These are phyloP conservation scores for Penicillium verrucosum DNA, from an alignment of 2,329 filamentous ascomycete genomes.

Conservation along the genomic window DNA sequence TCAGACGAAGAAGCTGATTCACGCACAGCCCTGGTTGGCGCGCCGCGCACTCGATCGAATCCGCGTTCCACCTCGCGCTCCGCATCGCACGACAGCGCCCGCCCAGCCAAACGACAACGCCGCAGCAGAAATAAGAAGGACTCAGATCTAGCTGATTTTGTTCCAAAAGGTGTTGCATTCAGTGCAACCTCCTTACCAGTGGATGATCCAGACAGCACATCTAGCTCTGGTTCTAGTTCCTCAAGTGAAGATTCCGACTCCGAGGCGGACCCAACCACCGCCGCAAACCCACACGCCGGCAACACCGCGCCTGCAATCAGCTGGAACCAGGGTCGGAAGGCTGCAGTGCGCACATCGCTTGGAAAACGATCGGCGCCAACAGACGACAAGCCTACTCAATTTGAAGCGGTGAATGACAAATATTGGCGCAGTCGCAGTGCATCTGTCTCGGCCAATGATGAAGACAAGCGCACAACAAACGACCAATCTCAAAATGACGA, in stretches of 20 bases:
- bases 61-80: constrained; percentile 22
- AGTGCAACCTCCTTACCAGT: constrained; percentile 32
- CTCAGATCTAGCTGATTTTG: constrained; percentile 35
- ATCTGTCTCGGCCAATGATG: constrained; percentile 22
- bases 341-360: constrained; percentile 44
- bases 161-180: constrained; percentile 38
- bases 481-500: neutral
- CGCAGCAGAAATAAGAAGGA: constrained; percentile 23
- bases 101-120: constrained; percentile 29
- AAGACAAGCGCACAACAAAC: neutral
- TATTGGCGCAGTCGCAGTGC: constrained; percentile 40
- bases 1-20: constrained; percentile 44
- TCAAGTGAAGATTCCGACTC: constrained; percentile 3
- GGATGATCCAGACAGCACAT: constrained; percentile 34
- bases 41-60: constrained; percentile 33
- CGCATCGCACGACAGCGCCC: constrained; percentile 24
- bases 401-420: constrained; percentile 37
- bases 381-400: constrained; percentile 18
- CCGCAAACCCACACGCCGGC: constrained; percentile 21
- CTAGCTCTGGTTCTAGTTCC: constrained; percentile 30
- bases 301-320: constrained; percentile 34
- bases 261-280: constrained; percentile 11
- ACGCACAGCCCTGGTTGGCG: constrained; percentile 45
- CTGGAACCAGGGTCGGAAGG: constrained; percentile 46
- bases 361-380: constrained; percentile 26